Evolutionary conservation across 805 yeast genomes (phyloP), one percentile per base, ranked within the genome.

Genomic region (Yarrowia yakushimensis): DNA sequence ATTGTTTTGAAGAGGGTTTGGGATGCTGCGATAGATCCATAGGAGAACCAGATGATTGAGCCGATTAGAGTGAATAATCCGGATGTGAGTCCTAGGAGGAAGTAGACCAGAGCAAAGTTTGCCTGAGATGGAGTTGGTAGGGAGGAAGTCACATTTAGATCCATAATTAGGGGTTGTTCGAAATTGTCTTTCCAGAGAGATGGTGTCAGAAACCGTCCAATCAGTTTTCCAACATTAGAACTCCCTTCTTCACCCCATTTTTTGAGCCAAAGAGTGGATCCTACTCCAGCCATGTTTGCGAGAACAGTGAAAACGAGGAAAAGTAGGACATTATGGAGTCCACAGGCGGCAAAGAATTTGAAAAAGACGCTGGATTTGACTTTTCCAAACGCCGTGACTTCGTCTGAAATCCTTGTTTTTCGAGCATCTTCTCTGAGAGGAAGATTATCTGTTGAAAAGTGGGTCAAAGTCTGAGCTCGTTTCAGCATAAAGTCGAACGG

Each of bases 221-320:
- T 45, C 36, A 45, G 12, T 3, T 8, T 18, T 22, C 41, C 57
- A 22, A 20, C 15, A n/a, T 48, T 30, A 3, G 71, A 74, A 6
- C 89, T 64, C 69, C 90, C 90, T n/a, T 86, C 81, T 71, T 90
- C 97, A 17, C 96, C 87, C 97, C 97, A 90, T 70, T 86, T 86
- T 70, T 90, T 90, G 70, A 90, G 79, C 97, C 97, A 90, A 65
- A 88, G 78, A 68, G 84, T 88, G 34, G 89, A 83, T 43, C 76
- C 75, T 59, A 89, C 90, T 64, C 84, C 80, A 48, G 84, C 71
- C n/a, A 79, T 67, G 82, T 84, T 85, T 0, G 87, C 3, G 66
- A 63, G 46, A 85, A 68, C 69, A 82, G 84, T 3, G 68, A 64
- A 52, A 85, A 68, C 69, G 74, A 31, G 20, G 10, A 66, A 63